Evolutionary conservation across 305 asterid genomes (phyloP).

Genomic region (Fraxinus greggii): DNA sequence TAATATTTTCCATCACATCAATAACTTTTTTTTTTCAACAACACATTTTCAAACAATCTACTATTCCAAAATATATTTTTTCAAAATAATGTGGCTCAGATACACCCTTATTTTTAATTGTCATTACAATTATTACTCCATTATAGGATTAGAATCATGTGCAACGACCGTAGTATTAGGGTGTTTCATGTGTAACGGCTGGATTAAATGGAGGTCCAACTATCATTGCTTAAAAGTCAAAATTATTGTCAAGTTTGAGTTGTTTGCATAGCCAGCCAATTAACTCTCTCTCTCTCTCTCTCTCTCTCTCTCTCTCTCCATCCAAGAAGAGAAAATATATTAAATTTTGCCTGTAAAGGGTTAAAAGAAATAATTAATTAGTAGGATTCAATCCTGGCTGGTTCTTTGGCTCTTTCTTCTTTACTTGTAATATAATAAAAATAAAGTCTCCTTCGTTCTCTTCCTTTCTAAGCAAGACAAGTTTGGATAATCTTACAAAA

Average conservation of each 20-base stretch:
- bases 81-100: too few species aligned
- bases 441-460: background rate
- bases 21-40: too few species aligned
- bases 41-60: too few species aligned
- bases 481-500: background rate
- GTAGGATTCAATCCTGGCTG: background rate
- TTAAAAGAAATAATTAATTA: slow-evolving; percentile 8
- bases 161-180: background rate
- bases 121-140: background rate
- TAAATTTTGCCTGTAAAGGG: background rate
- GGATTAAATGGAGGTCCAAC: slow-evolving; percentile 22
- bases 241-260: slow-evolving; percentile 26
- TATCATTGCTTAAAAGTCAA: slow-evolving; percentile 30
- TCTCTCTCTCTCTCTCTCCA: too few species aligned
- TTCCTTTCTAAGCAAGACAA: background rate
- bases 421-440: background rate
- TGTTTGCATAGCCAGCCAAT: too few species aligned
- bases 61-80: too few species aligned
- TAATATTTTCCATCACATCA: too few species aligned
- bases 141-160: slow-evolving; percentile 15
- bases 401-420: background rate
- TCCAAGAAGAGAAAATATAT: background rate
- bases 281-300: too few species aligned
- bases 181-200: background rate
- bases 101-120: too few species aligned